Percentiles rank a stretch among this genome's conserved stretches.
phyloP scores from a whole-genome alignment of 2,329 filamentous ascomycete species.

The Fusarium dlaminii region DNA sequence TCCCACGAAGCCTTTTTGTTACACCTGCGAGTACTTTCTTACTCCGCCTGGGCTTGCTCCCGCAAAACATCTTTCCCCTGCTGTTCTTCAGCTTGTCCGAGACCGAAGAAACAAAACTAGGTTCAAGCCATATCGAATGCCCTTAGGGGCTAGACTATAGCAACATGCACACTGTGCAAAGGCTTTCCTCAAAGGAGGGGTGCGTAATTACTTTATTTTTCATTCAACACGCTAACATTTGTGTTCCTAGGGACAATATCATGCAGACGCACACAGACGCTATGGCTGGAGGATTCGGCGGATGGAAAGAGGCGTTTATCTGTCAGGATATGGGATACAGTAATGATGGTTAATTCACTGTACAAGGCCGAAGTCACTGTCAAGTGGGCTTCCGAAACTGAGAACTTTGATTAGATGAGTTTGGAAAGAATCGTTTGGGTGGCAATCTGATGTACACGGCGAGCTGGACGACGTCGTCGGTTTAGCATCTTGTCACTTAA shows the following conservation, averaged over 20 bases:
- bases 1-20: background rate
- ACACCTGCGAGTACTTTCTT: background rate
- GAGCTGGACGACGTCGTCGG: too few species aligned
- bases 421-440: background rate
- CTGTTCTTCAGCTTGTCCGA: background rate
- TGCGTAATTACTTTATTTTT: too few species aligned
- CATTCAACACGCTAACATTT: rapidly evolving
- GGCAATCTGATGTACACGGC: background rate
- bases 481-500: background rate
- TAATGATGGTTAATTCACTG: background rate
- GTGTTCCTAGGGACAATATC: rapidly evolving
- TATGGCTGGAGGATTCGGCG: too few species aligned
- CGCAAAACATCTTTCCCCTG: background rate
- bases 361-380: background rate
- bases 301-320: background rate
- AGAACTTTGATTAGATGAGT: background rate
- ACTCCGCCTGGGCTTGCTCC: background rate
- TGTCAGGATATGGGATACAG: background rate
- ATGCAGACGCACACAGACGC: background rate
- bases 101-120: background rate
- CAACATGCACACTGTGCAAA: background rate
- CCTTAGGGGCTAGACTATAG: background rate
- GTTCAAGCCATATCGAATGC: background rate
- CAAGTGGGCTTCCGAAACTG: background rate
- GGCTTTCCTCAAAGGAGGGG: too few species aligned